These are phyloP conservation scores for Penicillium waksmanii DNA, from an alignment of 495 filamentous ascomycete species.

Conservation along the genomic window DNA sequence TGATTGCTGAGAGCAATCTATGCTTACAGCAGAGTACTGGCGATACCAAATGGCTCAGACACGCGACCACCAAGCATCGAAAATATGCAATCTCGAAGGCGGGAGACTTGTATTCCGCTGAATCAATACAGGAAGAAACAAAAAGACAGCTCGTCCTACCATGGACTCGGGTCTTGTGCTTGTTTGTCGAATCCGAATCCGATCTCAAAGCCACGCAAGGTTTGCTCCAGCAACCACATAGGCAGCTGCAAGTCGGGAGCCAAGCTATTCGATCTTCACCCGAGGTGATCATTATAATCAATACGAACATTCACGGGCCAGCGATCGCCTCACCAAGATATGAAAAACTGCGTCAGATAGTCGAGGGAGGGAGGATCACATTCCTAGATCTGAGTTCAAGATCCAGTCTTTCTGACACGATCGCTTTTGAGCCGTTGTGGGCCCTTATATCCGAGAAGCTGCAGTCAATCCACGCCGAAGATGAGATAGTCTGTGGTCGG, in stretches of 20 bases:
- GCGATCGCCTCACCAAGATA: not conserved
- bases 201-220: constrained; percentile 8
- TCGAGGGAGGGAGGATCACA: not conserved
- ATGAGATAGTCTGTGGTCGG: not conserved
- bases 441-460: not conserved
- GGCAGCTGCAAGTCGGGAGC: constrained; percentile 8
- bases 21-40: not conserved
- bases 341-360: not conserved
- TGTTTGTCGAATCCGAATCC: constrained; percentile 14
- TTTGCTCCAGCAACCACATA: constrained; percentile 11
- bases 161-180: constrained; percentile 21
- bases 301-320: not conserved
- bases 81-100: constrained; percentile 6
- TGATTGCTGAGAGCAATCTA: constrained; percentile 18
- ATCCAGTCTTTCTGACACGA: constrained; percentile 1
- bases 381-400: constrained; percentile 11
- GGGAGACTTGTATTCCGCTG: not conserved
- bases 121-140: constrained; percentile 9
- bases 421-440: constrained; percentile 14
- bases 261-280: constrained; percentile 3
- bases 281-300: constrained; percentile 16
- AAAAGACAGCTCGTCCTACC: constrained; percentile 17
- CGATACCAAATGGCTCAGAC: not conserved
- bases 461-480: not conserved
- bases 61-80: constrained; percentile 2